Conservation (phyloP, 2,329 filamentous ascomycete species). For the Ophiocordyceps sinensis region DNA sequence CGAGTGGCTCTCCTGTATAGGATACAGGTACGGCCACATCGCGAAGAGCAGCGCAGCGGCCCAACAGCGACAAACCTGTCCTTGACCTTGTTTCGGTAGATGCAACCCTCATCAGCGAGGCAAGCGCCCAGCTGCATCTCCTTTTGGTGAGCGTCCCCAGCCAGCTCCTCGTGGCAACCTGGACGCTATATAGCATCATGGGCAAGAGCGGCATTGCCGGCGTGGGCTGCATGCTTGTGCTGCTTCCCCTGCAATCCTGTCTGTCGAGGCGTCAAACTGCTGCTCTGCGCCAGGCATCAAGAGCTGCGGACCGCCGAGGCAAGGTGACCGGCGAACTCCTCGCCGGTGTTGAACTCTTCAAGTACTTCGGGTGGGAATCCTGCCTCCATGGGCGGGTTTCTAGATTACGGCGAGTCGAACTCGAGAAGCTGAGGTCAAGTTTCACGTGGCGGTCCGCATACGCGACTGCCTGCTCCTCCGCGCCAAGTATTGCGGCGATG, state of each 20-base stretch:
- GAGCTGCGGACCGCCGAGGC: neutral
- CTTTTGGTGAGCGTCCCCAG: neutral
- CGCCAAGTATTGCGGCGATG: neutral
- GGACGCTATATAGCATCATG: neutral
- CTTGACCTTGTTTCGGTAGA: neutral
- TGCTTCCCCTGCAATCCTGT: neutral
- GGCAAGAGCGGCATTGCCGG: neutral
- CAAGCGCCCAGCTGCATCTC: neutral
- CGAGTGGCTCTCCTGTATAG: neutral
- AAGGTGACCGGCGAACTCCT: slow-evolving; percentile 37
- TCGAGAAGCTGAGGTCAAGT: slow-evolving; percentile 44
- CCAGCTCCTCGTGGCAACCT: neutral
- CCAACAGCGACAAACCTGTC: neutral
- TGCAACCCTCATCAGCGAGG: neutral
- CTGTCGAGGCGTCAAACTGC: neutral
- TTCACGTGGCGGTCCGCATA: slow-evolving; percentile 23
- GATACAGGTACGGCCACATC: too few relatives aligned
- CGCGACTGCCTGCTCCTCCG: neutral
- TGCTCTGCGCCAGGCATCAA: neutral
- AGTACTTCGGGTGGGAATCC: slow-evolving; percentile 54
- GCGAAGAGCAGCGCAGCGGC: neutral
- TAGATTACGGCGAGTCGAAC: slow-evolving; percentile 42
- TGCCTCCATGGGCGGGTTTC: slow-evolving; percentile 52
- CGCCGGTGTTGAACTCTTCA: slow-evolving; percentile 60
- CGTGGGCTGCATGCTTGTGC: neutral